Evolutionary conservation across 106 monocot species (phyloP).

Genomic region (Dendrobium huoshanense): DNA sequence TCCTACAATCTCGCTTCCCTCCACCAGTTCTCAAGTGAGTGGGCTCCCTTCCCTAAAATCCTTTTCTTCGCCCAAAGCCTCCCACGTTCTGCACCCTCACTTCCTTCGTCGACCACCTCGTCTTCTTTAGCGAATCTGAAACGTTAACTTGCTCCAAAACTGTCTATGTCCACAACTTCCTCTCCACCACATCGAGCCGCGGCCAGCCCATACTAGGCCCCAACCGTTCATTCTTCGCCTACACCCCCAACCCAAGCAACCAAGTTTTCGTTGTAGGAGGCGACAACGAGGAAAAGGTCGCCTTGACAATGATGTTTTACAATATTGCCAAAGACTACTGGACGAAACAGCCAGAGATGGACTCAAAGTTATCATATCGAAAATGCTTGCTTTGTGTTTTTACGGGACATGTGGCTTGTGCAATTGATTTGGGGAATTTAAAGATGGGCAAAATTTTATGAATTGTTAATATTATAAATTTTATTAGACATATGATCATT

Average conservation of each 20-base stretch:
- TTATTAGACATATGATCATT: too few relatives aligned
- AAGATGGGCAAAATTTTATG: neutral
- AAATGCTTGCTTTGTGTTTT: too few relatives aligned
- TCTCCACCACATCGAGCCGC: slow-evolving; percentile 13
- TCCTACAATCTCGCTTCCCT: slow-evolving; percentile 17
- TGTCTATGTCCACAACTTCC: slow-evolving; percentile 28
- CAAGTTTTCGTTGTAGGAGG: slow-evolving; percentile 47
- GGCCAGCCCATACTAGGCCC: slow-evolving; percentile 35
- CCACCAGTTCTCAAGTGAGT: slow-evolving; percentile 20
- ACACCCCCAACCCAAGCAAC: slow-evolving; percentile 12
- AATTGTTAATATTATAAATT: too few relatives aligned
- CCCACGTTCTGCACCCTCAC: slow-evolving; percentile 32
- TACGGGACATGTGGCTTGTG: neutral
- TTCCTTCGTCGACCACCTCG: slow-evolving; percentile 6
- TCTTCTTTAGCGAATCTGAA: slow-evolving; percentile 36
- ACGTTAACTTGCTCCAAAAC: slow-evolving; percentile 21
- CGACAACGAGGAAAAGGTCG: slow-evolving; percentile 51
- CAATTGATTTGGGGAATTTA: neutral
- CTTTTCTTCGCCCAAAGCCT: slow-evolving; percentile 19
- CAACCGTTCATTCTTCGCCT: slow-evolving; percentile 37
- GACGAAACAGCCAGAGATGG: slow-evolving; percentile 33
- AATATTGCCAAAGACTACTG: slow-evolving; percentile 37
- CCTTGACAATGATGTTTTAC: slow-evolving; percentile 32
- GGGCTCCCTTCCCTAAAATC: slow-evolving; percentile 20
- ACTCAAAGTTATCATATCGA: too few relatives aligned